Evolutionary conservation across 768 basidiomycete species (phyloP).

Genomic region (Strobilomyces echinocephalus): DNA sequence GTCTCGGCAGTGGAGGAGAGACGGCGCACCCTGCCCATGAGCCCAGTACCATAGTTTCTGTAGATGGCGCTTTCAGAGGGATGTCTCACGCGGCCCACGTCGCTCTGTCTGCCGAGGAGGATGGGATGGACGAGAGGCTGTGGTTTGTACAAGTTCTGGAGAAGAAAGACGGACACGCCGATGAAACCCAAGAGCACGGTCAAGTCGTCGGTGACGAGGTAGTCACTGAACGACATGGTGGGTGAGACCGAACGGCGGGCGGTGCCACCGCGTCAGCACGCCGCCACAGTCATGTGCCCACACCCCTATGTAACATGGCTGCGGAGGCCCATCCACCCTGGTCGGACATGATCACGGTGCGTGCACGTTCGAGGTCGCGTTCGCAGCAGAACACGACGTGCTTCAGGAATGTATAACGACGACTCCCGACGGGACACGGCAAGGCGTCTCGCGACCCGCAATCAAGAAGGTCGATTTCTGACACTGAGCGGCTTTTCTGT

Average conservation of each 20-base stretch:
- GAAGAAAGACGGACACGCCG: conserved; percentile 68
- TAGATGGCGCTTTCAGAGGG: conserved; percentile 83
- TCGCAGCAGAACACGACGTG: too few species aligned
- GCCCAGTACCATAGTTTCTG: conserved; percentile 83
- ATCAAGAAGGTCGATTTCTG: too few species aligned
- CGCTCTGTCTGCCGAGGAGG: conserved; percentile 86
- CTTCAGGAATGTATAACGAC: too few species aligned
- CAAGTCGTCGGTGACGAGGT: conserved; percentile 71
- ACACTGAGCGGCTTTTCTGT: too few species aligned
- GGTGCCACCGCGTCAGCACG: neutral
- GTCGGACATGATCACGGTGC: too few species aligned
- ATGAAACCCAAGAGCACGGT: conserved; percentile 74
- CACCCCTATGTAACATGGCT: too few species aligned
- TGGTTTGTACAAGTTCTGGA: conserved; percentile 75
- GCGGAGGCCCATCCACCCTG: too few species aligned
- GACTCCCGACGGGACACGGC: too few species aligned
- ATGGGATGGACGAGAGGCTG: conserved; percentile 92
- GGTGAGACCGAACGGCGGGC: too few species aligned
- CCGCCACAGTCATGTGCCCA: neutral
- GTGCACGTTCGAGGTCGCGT: too few species aligned
- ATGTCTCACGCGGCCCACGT: conserved; percentile 77
- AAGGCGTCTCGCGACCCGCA: too few species aligned
- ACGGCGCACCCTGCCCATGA: conserved; percentile 67
- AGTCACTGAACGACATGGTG: conserved; percentile 45
- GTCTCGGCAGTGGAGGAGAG: neutral